phyloP scores from a whole-genome alignment of 345 rosid genomes.

The Acer saccharum region DNA sequence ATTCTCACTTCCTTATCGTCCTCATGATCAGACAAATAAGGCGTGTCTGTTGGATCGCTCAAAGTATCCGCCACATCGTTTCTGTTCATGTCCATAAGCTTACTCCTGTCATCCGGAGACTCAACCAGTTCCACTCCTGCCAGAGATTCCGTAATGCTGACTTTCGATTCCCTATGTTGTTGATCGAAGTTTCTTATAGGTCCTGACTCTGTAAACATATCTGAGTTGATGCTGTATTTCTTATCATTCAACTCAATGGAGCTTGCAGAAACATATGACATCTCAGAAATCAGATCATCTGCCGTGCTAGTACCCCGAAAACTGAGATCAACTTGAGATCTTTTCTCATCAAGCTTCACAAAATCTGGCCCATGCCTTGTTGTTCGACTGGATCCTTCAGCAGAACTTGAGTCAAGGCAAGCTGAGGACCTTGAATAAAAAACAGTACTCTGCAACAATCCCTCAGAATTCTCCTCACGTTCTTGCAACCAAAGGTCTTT shows the following conservation, averaged over 20 bases:
- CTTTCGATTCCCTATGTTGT: conserved; percentile 4
- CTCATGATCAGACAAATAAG: conserved; percentile 11
- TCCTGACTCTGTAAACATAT: conserved; percentile 30
- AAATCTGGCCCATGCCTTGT: conserved; percentile 19
- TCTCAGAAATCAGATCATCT: conserved; percentile 41
- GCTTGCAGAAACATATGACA: conserved; percentile 45
- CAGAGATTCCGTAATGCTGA: background rate
- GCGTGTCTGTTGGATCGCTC: conserved; percentile 7
- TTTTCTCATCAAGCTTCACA: conserved; percentile 27
- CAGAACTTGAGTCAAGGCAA: conserved; percentile 16
- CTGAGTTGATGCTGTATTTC: conserved; percentile 31
- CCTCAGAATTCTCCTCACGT: conserved; percentile 26
- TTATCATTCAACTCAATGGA: conserved; percentile 40
- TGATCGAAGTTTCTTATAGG: conserved; percentile 14
- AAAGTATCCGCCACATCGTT: background rate
- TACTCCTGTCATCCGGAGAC: background rate
- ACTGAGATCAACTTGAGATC: conserved; percentile 13
- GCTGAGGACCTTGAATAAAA: conserved; percentile 30
- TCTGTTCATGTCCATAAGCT: too few relatives aligned
- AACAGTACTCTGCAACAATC: conserved; percentile 24
- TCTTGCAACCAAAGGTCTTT: conserved; percentile 26
- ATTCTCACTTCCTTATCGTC: conserved; percentile 46
- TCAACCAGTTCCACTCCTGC: conserved; percentile 14
- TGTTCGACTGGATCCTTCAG: conserved; percentile 27
- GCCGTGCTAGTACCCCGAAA: conserved; percentile 12